Conservation (phyloP, 371 early-diverging fungal species). For the Lichtheimia ornata region DNA sequence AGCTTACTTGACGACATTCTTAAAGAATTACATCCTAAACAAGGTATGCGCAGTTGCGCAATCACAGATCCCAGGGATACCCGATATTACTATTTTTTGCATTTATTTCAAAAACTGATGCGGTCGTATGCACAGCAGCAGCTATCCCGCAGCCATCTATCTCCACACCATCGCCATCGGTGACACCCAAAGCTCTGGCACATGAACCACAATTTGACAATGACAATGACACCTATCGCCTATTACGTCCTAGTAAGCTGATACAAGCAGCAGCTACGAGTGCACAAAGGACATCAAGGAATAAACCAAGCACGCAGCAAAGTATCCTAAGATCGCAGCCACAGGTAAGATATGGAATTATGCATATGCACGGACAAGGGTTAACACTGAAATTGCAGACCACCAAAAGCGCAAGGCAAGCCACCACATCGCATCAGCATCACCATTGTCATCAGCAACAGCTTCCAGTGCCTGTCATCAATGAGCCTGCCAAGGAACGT, state of each 20-base stretch:
- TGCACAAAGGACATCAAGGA: no score
- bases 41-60: not conserved
- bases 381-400: not conserved
- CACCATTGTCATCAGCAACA: not conserved
- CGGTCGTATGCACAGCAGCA: not conserved
- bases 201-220: not conserved
- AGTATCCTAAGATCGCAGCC: not conserved
- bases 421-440: not conserved
- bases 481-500: constrained; percentile 4
- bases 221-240: not conserved
- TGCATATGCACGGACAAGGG: not conserved
- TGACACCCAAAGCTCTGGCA: not conserved
- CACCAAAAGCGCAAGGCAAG: not conserved
- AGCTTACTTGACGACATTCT: constrained; percentile 10
- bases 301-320: not conserved
- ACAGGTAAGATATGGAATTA: not conserved
- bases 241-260: no score
- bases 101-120: no score
- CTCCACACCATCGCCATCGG: constrained; percentile 1
- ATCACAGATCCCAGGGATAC: not conserved
- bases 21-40: constrained; percentile 5
- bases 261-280: no score
- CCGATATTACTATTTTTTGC: not conserved
- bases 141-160: not conserved
- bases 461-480: constrained; percentile 2